These are phyloP conservation scores for Cunninghamia lanceolata DNA, from an alignment of 75 land plant genomes.

Conservation along the genomic window DNA sequence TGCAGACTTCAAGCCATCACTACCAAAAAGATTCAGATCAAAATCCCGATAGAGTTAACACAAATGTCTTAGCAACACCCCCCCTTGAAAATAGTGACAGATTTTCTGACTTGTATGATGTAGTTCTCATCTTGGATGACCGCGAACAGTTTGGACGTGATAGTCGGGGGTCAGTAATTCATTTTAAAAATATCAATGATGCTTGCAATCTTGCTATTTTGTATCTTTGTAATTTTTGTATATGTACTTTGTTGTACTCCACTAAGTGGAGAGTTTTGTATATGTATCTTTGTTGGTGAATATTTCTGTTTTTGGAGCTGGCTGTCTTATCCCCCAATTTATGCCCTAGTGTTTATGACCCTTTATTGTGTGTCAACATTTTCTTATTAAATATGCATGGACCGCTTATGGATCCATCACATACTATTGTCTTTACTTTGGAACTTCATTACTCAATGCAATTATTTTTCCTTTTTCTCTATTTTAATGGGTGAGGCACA, in stretches of 20 bases:
- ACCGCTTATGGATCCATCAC: background rate
- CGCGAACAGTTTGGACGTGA: conserved; percentile 73
- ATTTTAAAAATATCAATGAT: background rate
- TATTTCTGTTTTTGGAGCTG: background rate
- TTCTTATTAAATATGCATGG: background rate
- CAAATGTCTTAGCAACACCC: conserved; percentile 46
- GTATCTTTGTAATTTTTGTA: background rate
- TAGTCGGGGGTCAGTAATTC: conserved; percentile 28
- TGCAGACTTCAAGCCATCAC: background rate
- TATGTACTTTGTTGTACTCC: background rate
- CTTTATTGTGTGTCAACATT: background rate
- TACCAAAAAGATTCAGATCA: background rate
- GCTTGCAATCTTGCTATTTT: background rate
- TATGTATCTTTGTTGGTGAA: background rate
- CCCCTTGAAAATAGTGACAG: conserved; percentile 61
- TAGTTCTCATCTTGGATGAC: conserved; percentile 82
- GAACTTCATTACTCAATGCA: background rate
- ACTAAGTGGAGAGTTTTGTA: background rate
- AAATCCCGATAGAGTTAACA: background rate
- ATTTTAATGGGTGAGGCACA: background rate
- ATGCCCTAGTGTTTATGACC: background rate
- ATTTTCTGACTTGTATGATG: conserved; percentile 73
- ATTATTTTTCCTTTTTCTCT: background rate
- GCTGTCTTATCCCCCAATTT: background rate
- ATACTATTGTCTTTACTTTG: background rate